Evolutionary conservation across 2,329 filamentous ascomycete genomes (phyloP).

Genomic region (Alternaria angustiovoidea): DNA sequence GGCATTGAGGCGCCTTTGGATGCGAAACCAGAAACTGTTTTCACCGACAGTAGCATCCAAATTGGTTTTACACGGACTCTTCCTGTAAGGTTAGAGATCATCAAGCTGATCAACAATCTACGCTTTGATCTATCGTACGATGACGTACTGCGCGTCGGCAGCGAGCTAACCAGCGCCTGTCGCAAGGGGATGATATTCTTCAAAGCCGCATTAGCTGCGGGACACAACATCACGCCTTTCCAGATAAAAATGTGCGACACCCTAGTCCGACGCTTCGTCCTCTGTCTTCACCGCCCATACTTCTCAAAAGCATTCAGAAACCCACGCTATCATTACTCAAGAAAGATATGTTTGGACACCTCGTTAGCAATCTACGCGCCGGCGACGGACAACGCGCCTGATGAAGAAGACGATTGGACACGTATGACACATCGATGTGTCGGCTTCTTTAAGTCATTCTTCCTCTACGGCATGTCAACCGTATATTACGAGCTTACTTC

Average conservation of each 20-base stretch:
- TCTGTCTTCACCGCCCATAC: conserved; percentile 63
- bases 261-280: conserved; percentile 62
- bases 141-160: conserved; percentile 37
- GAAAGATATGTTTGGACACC: conserved; percentile 57
- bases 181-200: conserved; percentile 26
- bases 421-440: conserved; percentile 27
- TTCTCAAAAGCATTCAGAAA: conserved; percentile 54
- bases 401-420: conserved; percentile 35
- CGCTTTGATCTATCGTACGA: conserved; percentile 41
- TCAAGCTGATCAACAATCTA: conserved; percentile 44
- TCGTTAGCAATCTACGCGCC: conserved; percentile 33
- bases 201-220: conserved; percentile 20
- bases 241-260: conserved; percentile 62
- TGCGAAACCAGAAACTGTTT: conserved; percentile 30
- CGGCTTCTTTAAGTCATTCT: conserved; percentile 36
- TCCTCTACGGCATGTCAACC: conserved; percentile 33
- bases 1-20: conserved; percentile 31
- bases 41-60: conserved; percentile 50
- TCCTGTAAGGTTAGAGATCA: conserved; percentile 48
- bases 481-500: conserved; percentile 35
- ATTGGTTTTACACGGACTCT: conserved; percentile 48
- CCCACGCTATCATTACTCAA: conserved; percentile 59
- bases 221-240: conserved; percentile 31
- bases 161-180: conserved; percentile 35
- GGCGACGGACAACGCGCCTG: conserved; percentile 9